Evolutionary conservation across 768 basidiomycete genomes (phyloP).

Genomic region (Rhizopogon rudus): DNA sequence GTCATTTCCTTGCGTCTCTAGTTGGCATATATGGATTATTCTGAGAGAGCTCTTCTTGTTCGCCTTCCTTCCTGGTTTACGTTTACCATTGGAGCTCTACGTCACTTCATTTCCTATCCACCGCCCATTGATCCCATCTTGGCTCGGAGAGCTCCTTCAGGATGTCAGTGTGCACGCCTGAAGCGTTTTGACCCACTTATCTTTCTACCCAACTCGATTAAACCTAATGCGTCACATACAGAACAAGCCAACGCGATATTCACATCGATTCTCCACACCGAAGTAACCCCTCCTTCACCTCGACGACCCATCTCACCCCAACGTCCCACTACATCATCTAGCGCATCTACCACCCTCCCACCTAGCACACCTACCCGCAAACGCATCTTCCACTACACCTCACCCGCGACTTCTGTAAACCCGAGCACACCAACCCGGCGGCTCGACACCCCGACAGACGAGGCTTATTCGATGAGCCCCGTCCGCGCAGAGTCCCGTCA

Average conservation of each 20-base stretch:
- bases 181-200: too few relatives aligned
- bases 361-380: conserved; percentile 45
- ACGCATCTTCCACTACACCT: conserved; percentile 66
- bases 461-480: conserved; percentile 87
- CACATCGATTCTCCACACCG: conserved; percentile 67
- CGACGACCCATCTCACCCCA: conserved; percentile 58
- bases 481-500: conserved; percentile 79
- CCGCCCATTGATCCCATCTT: too few relatives aligned
- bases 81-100: too few relatives aligned
- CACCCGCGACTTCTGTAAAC: conserved; percentile 51
- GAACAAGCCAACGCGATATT: conserved; percentile 87
- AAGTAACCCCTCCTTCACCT: conserved; percentile 71
- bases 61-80: too few relatives aligned
- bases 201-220: conserved; percentile 6
- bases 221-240: conserved; percentile 17
- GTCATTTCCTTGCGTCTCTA: too few relatives aligned
- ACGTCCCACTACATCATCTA: conserved; percentile 31
- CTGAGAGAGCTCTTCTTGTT: too few relatives aligned
- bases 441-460: conserved; percentile 82
- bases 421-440: conserved; percentile 50
- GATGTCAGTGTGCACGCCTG: too few relatives aligned
- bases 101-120: too few relatives aligned
- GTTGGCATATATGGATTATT: too few relatives aligned
- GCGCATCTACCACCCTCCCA: conserved; percentile 33
- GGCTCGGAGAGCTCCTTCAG: too few relatives aligned